Evolutionary conservation across 225 moss, liverwort and hornwort genomes (phyloP), one percentile per base, ranked within the genome.

Genomic region (Sphagnum contortum): DNA sequence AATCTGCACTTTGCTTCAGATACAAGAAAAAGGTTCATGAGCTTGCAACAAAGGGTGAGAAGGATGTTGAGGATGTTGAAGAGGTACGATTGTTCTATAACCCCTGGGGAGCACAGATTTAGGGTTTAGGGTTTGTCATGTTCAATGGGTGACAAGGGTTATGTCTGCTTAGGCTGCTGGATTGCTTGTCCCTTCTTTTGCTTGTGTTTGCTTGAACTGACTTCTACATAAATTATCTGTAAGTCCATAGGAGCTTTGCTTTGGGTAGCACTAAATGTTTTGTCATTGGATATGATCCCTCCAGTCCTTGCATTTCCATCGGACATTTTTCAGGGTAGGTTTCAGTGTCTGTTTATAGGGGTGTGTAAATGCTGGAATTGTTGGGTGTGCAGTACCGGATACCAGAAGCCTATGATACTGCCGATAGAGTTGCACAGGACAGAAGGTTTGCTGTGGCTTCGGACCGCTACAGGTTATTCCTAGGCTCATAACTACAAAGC

Each of bases 391-490:
- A 91, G 83, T 94, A 94, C 81, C 89, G 83, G 61, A 91, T 94
- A 78, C 94, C 91, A 29, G 87, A 85, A 60, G 94, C 94, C 0
- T 94, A 94, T 64, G 94, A 94, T 71, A 77, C 80, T 49, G 76
- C 76, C 50, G 96, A 89, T 56, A 87, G 76, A 81, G 96, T 93
- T 59, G 83, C 81, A 49, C 93, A 93, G 68, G 90, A 93, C 72
- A 90, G 82, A 75, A 73, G 96, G 51, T 93, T 98, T 79, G 92
- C 90, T 60, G 93, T 93, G 66, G 96, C 96, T 70, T 50, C 75
- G 65, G 88, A 98, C 75, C 87, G 91, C 67, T 98, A 93, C 79
- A 85, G 79, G 88, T 88, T 60, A 44, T 45, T 12, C 12, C 44
- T 49, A 4, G 8, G n/a, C 14, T n/a, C 64, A 13, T 64, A 29